Conservation (phyloP, 306 rosid genomes). For the Cucumis sativus region DNA sequence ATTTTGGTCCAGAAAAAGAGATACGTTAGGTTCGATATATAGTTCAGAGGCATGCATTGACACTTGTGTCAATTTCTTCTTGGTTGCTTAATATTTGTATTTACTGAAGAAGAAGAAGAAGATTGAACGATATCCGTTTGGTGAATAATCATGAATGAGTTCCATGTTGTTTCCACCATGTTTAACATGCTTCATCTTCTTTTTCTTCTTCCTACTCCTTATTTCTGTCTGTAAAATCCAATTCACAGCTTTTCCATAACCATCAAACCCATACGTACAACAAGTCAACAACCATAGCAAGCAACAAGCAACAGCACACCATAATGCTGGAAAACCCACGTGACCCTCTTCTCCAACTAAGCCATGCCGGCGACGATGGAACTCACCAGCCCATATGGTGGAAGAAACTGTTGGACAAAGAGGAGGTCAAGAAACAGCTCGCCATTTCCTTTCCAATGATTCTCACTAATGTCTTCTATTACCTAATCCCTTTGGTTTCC, state of each 20-base stretch:
- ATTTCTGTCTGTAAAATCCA: not conserved
- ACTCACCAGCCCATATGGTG: slow-evolving; percentile 22
- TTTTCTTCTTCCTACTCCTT: not conserved
- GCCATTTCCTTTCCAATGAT: slow-evolving; percentile 55
- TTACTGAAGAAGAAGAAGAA: too few relatives aligned
- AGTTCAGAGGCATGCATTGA: too few relatives aligned
- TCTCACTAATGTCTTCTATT: slow-evolving; percentile 50
- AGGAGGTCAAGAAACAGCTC: slow-evolving; percentile 48
- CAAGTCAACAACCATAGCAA: too few relatives aligned
- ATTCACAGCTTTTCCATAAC: not conserved
- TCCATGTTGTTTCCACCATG: not conserved
- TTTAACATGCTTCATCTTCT: not conserved
- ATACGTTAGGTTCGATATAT: too few relatives aligned
- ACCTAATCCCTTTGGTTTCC: slow-evolving; percentile 41
- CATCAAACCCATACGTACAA: not conserved
- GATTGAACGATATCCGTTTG: too few relatives aligned
- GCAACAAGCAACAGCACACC: not conserved
- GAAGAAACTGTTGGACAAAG: slow-evolving; percentile 38
- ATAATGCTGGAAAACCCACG: not conserved
- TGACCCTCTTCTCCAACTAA: slow-evolving; percentile 5
- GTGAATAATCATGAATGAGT: not conserved
- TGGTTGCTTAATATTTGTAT: too few relatives aligned
- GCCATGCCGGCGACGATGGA: not conserved
- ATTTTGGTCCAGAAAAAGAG: too few relatives aligned
- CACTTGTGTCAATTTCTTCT: too few relatives aligned